Evolutionary conservation across 768 basidiomycete species (phyloP).

Genomic region (Pholiota microspora): DNA sequence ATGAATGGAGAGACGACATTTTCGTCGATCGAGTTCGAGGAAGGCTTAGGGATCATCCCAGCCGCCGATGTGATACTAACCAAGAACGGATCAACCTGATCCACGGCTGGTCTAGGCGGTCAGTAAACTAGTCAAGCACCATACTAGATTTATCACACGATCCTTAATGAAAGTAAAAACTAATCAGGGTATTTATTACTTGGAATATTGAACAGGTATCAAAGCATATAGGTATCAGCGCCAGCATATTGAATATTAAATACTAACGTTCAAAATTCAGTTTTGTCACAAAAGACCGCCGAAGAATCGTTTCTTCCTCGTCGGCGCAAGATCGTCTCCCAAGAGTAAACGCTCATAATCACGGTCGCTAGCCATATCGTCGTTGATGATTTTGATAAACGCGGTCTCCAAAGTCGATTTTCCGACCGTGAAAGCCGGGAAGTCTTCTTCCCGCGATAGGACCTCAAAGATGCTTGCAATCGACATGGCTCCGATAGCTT

Average conservation of each 20-base stretch:
- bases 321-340: conserved; percentile 27
- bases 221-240: too few relatives aligned
- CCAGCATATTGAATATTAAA: neutral
- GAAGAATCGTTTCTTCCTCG: neutral
- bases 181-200: neutral
- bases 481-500: conserved; percentile 31
- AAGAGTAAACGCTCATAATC: neutral
- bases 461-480: conserved; percentile 58
- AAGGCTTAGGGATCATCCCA: neutral
- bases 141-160: too few relatives aligned
- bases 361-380: conserved; percentile 13
- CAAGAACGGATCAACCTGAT: neutral
- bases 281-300: neutral
- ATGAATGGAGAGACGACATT: neutral
- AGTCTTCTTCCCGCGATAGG: conserved; percentile 50
- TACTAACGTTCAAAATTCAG: neutral
- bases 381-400: conserved; percentile 70
- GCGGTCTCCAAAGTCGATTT: conserved; percentile 68
- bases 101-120: too few relatives aligned
- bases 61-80: neutral
- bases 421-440: conserved; percentile 68
- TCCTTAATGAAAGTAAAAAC: too few relatives aligned
- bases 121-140: too few relatives aligned
- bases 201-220: neutral
- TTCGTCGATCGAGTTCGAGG: neutral